Base-by-base conservation (phyloP, 129 eudicot genomes). In the Chrysanthemum seticuspe region DNA sequence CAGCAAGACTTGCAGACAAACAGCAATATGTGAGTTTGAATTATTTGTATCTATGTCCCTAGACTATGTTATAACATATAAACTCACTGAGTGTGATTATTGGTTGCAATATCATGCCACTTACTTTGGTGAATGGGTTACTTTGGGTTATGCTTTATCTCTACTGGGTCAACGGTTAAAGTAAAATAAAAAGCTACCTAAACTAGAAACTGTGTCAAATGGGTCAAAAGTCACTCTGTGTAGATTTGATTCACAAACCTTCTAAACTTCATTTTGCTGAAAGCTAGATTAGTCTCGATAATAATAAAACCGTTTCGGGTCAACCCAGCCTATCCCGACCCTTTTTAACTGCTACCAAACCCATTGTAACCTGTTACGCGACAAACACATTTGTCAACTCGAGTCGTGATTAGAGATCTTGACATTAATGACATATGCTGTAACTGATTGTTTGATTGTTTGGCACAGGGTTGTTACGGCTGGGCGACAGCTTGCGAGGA, bases 401-500 rank as follows among this genome's bases (percentile, higher is more conserved):
- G n/a, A 14, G 19, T 3, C 16, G 19, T 53, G 14, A 40, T 70
- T 5, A 25, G 6, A 8, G 10, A 19, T 51, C 48, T 2, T 23
- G 19, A 62, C 11, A 47, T 70, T n/a, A n/a, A 36, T 44, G 59
- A 53, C 72, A 44, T 8, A 55, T 4, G 57, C 18, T 78, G 52
- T 40, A 7, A 69, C 81, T 66, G 29, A 55, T 58, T 54, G 53
- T 58, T 71, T 71, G 66, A 40, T 40, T 7, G 68, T 73, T 62
- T 58, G 13, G 61, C 60, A 19, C 82, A 95, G 99, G 99, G 96
- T 91, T 66, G 91, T 91, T 44, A 75, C 88, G 16, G 95, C 99
- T 81, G 94, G 96, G 29, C 90, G 91, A 19, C 96, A 91, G 79
- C 95, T 95, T 52, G 97, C 97, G 3, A 88, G 80, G 85, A 87